phyloP scores from a whole-genome alignment of 371 early-diverging fungal species.

The Mortierella sp. region DNA sequence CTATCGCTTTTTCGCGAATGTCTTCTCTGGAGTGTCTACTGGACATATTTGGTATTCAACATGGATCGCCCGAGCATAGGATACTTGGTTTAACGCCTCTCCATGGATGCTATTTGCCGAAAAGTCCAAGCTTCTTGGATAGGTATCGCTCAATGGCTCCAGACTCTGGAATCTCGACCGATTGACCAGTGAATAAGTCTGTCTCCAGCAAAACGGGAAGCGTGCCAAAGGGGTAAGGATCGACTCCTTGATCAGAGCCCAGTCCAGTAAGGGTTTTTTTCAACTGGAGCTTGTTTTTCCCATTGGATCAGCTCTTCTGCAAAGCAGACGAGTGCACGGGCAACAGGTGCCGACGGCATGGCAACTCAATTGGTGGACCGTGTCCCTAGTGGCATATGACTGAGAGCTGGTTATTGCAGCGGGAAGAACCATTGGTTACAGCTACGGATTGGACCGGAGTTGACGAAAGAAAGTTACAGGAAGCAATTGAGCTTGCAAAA shows the following conservation, averaged over 20 bases:
- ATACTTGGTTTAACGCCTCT: conserved; percentile 19
- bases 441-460: too few species aligned
- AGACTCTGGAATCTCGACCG: conserved; percentile 20
- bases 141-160: conserved; percentile 22
- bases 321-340: conserved; percentile 11
- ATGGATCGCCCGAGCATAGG: conserved; percentile 22
- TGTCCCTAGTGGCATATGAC: conserved; percentile 6
- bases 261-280: conserved; percentile 5
- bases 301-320: conserved; percentile 8
- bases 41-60: conserved; percentile 7
- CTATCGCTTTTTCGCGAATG: conserved; percentile 6
- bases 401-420: not conserved
- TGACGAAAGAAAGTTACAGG: too few species aligned
- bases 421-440: conserved; percentile 7
- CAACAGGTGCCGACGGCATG: conserved; percentile 19
- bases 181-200: not conserved
- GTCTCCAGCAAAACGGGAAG: conserved; percentile 21
- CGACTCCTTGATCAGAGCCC: conserved; percentile 14
- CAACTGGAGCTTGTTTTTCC: conserved; percentile 12
- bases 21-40: conserved; percentile 10
- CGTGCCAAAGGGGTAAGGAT: conserved; percentile 10
- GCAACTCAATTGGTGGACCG: conserved; percentile 11
- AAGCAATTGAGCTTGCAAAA: too few species aligned
- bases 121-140: conserved; percentile 11
- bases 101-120: conserved; percentile 20